Base-by-base conservation (phyloP, 1,139 yeast genomes). In the Hyphopichia fennica region DNA sequence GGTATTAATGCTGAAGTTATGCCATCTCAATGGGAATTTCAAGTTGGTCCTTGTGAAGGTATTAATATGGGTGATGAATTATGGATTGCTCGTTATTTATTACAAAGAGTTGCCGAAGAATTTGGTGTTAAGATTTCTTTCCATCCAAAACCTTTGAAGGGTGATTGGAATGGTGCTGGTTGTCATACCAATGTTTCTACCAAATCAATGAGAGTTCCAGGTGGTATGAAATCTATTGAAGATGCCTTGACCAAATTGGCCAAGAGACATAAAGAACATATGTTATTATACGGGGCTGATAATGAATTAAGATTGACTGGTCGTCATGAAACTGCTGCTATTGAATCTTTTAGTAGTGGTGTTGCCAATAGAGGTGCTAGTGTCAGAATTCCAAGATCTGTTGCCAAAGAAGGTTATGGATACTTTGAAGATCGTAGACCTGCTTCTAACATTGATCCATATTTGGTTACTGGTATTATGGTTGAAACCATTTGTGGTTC, bases 21-120 rank as follows among this genome's bases (percentile, higher is more conserved):
- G 98, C 99, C 99, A 45, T 89, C 98, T 46, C 99, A 93, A 81
- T 93, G 99, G 99, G 99, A 93, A 77, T 93, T 87, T 87, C 99
- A 93, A 79, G 98, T 93, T 57, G 99, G 99, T 63, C 99, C 99
- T 52, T 89, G 97, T 74, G 81, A 72, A 52, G 99, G 99, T 63
- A 91, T 93, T 67, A 69, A 74, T 57, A 91, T 93, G 97, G 99
- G 97, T 68, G 99, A 93, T 70, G 84, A 93, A 70, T 81, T 93
- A 67, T 91, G 98, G 93, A 81, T 91, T 61, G 95, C 97, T 50
- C 85, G 99, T 73, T 93, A 88, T 71, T 77, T 93, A 59, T 77
- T 93, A 64, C 84, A 82, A 72, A 86, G 97, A 73, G 95, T 90
- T 46, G 97, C 98, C 55, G 99, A 93, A 77, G 99, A 93, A 72